phyloP scores from a whole-genome alignment of 148 eudicot genomes.

The Rhododendron williamsianum region DNA sequence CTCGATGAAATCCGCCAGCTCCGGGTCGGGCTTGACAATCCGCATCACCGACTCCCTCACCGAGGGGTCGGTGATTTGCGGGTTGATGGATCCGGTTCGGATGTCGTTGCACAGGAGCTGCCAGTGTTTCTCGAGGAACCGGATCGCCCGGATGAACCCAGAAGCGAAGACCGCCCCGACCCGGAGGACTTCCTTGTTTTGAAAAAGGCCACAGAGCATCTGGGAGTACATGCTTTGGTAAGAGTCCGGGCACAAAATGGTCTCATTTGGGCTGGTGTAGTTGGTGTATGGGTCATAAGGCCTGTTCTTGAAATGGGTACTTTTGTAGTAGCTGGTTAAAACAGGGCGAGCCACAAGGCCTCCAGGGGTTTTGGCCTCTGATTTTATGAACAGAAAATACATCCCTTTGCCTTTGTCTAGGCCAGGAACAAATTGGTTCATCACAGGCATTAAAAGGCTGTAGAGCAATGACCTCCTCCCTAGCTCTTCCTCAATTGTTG shows the following conservation, averaged over 20 bases:
- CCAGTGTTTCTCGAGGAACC: constrained; percentile 66
- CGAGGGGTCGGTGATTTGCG: constrained; percentile 46
- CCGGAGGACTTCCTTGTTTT: constrained; percentile 55
- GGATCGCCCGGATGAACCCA: constrained; percentile 78
- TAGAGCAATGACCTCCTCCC: constrained; percentile 56
- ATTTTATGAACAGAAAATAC: constrained; percentile 69
- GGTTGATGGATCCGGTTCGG: constrained; percentile 39
- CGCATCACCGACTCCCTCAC: constrained; percentile 42
- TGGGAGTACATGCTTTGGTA: constrained; percentile 86
- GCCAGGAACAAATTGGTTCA: constrained; percentile 65
- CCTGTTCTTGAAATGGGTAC: constrained; percentile 49
- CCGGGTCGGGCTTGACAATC: constrained; percentile 51
- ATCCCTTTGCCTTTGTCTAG: constrained; percentile 76
- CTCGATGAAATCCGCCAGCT: constrained; percentile 56
- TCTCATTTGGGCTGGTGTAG: constrained; percentile 75
- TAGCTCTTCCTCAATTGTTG: constrained; percentile 65
- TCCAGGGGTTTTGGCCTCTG: constrained; percentile 69
- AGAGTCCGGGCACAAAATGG: constrained; percentile 65
- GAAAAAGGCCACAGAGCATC: constrained; percentile 64
- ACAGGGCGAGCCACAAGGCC: constrained; percentile 75
- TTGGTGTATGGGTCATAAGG: constrained; percentile 70
- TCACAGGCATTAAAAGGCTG: constrained; percentile 78
- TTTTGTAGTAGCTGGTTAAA: constrained; percentile 68
- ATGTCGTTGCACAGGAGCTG: constrained; percentile 39
- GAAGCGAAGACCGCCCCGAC: constrained; percentile 86